These are phyloP conservation scores for Eleusine indica DNA, from an alignment of 176 grass and related monocot genomes.

Conservation along the genomic window DNA sequence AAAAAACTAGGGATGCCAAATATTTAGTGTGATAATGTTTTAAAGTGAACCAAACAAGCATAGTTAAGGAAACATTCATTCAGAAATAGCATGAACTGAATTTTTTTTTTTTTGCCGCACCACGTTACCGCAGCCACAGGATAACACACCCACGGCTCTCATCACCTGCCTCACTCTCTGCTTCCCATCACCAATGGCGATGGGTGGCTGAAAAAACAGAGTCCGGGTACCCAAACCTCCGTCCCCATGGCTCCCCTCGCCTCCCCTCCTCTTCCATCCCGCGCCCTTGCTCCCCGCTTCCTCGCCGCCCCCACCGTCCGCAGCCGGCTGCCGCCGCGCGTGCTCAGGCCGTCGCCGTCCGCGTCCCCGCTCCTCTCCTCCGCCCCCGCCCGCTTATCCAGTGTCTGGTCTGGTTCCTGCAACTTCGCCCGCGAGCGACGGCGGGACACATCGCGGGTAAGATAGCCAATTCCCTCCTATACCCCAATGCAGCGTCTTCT, in stretches of 20 bases:
- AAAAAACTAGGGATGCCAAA: too few species aligned
- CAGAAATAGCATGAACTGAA: not conserved
- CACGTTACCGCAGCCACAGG: not conserved
- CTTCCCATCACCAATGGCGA: slow-evolving; percentile 42
- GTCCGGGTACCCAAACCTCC: not conserved
- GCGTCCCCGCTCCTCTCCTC: slow-evolving; percentile 13
- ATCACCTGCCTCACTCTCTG: not conserved
- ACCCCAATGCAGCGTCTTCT: not conserved
- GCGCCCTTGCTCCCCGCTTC: slow-evolving; percentile 1
- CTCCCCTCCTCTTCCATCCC: slow-evolving; percentile 21
- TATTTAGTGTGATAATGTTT: too few species aligned
- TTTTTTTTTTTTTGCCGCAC: not conserved
- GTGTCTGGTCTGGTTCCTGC: not conserved
- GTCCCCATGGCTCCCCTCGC: slow-evolving; percentile 46
- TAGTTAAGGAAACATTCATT: not conserved
- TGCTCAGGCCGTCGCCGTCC: not conserved
- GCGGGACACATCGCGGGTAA: slow-evolving; percentile 40
- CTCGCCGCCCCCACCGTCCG: slow-evolving; percentile 3
- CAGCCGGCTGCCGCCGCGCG: not conserved
- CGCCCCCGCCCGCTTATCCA: slow-evolving; percentile 5
- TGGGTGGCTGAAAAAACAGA: slow-evolving; percentile 35
- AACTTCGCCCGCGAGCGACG: not conserved
- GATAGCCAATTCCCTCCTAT: not conserved
- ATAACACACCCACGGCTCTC: slow-evolving; percentile 26
- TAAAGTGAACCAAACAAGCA: too few species aligned